A percentile compares a stretch with the other conserved stretches of the same genome.
These are phyloP conservation scores for Scalesia atractyloides DNA, from an alignment of 129 eudicot genomes.

Conservation along the genomic window DNA sequence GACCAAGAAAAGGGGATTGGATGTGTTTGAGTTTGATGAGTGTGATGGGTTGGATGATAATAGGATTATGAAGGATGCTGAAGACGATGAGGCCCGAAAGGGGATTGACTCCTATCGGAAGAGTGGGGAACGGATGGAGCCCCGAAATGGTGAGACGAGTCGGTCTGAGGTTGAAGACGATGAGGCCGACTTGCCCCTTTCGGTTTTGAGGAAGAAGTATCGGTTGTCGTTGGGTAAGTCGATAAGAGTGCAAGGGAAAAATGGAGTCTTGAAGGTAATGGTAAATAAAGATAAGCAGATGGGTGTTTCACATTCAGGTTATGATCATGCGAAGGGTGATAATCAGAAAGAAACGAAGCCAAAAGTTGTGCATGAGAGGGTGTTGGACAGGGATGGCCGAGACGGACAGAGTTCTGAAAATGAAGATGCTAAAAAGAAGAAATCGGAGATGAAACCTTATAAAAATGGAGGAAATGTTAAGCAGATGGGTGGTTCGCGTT, in stretches of 20 bases:
- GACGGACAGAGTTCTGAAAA: conserved; percentile 38
- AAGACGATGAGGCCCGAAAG: too few relatives aligned
- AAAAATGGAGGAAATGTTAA: conserved; percentile 42
- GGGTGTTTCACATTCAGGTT: neutral
- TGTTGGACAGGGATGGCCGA: conserved; percentile 25
- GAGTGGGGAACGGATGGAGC: conserved; percentile 28
- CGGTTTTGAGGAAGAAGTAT: conserved; percentile 43
- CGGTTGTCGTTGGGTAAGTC: conserved; percentile 47
- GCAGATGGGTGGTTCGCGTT: neutral
- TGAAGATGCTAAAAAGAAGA: conserved; percentile 36
- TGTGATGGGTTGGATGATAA: conserved; percentile 62
- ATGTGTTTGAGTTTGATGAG: conserved; percentile 79
- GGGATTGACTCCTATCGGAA: conserved; percentile 13
- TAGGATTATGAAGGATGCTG: conserved; percentile 36
- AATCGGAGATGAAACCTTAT: conserved; percentile 21
- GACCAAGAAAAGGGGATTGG: conserved; percentile 51
- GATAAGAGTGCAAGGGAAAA: conserved; percentile 67
- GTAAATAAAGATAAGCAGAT: conserved; percentile 49
- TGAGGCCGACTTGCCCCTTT: conserved; percentile 54
- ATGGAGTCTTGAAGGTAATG: conserved; percentile 81
- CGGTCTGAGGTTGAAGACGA: conserved; percentile 47
- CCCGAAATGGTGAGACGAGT: conserved; percentile 31
- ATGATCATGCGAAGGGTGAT: conserved; percentile 17
- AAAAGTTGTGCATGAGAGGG: conserved; percentile 33
- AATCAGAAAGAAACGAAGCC: conserved; percentile 27